phyloP scores from a whole-genome alignment of 2,329 filamentous ascomycete species.

The Colletotrichum siamense region DNA sequence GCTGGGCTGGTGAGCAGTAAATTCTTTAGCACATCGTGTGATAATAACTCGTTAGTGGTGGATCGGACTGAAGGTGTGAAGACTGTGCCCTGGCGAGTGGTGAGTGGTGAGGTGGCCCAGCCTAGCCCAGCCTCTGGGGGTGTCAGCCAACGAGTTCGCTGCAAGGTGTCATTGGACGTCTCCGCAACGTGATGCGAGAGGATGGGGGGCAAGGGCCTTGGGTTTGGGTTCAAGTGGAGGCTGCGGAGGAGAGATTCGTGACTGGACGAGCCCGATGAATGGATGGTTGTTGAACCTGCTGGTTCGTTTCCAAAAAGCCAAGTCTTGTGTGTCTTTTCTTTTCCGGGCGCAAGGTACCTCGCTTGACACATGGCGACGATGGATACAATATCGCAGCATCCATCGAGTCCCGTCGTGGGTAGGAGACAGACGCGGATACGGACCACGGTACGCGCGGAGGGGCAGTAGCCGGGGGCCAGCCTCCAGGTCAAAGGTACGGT shows the following conservation, averaged over 20 bases:
- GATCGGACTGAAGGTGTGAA: not conserved
- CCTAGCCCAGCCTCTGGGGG: not conserved
- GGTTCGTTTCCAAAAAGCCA: not conserved
- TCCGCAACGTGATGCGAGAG: not conserved
- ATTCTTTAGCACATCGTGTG: not conserved
- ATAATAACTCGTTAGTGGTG: not conserved
- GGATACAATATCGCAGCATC: not conserved
- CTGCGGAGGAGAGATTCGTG: not conserved
- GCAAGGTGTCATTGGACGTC: not conserved
- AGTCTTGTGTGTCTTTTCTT: not conserved
- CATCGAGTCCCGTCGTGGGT: not conserved
- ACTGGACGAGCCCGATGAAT: not conserved
- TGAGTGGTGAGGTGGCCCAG: not conserved
- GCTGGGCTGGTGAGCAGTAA: not conserved
- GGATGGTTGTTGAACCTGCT: not conserved
- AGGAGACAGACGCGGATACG: not conserved
- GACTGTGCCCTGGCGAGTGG: not conserved
- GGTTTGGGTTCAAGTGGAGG: not conserved
- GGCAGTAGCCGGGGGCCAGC: not conserved
- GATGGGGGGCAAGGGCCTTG: not conserved
- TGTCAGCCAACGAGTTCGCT: constrained; percentile 4
- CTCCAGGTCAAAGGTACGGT: constrained; percentile 4
- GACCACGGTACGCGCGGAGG: not conserved
- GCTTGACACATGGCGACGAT: not conserved
- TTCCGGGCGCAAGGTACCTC: not conserved